Evolutionary conservation across 345 rosid genomes (phyloP).

Genomic region (Arabidopsis arenosa): DNA sequence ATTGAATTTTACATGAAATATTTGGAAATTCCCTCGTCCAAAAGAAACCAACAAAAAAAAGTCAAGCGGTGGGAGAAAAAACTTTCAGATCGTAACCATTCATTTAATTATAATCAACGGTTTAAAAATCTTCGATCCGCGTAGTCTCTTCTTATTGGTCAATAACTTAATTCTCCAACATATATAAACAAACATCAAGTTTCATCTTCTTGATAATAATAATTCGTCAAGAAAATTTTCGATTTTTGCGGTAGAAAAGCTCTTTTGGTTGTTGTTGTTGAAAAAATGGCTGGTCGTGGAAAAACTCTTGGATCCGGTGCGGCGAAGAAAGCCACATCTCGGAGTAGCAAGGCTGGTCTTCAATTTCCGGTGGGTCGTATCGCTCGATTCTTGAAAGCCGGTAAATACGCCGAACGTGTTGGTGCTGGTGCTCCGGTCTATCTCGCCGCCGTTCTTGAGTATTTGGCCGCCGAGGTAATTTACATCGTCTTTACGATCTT

Average conservation of each 20-base stretch:
- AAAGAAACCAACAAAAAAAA: not conserved
- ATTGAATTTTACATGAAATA: not conserved
- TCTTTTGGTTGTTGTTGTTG: not conserved
- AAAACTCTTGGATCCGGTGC: slow-evolving; percentile 87
- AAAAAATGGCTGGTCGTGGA: slow-evolving; percentile 86
- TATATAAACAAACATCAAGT: slow-evolving; percentile 25
- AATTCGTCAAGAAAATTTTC: not conserved
- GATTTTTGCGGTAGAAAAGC: not conserved
- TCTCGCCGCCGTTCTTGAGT: slow-evolving; percentile 94
- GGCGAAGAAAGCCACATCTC: slow-evolving; percentile 89
- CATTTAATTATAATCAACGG: slow-evolving; percentile 48
- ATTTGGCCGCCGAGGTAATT: slow-evolving; percentile 89
- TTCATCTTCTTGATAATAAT: not conserved
- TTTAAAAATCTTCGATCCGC: slow-evolving; percentile 22
- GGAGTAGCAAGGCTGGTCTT: slow-evolving; percentile 96
- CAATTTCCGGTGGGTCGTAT: slow-evolving; percentile 97
- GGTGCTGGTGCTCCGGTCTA: slow-evolving; percentile 98
- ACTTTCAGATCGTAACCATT: slow-evolving; percentile 41
- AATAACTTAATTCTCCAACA: not conserved
- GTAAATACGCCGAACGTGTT: slow-evolving; percentile 93
- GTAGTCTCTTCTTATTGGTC: slow-evolving; percentile 53
- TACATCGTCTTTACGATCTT: not conserved
- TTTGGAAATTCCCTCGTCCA: slow-evolving; percentile 28
- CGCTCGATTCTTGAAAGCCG: slow-evolving; percentile 92
- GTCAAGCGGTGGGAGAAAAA: slow-evolving; percentile 40